phyloP scores from a whole-genome alignment of 345 rosid species.

The Draba incana region DNA sequence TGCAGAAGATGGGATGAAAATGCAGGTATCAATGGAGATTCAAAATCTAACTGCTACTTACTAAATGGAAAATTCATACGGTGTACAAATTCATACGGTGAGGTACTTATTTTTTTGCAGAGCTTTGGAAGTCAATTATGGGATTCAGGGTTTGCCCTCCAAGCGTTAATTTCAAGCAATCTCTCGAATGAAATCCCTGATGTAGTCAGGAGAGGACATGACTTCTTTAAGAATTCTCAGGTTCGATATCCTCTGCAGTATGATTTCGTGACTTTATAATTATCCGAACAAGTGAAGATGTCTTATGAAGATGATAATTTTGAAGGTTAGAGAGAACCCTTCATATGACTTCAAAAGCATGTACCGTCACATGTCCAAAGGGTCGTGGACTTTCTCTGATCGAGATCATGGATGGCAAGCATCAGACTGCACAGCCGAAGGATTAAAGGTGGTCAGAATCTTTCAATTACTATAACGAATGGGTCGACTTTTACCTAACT shows the following conservation, averaged over 20 bases:
- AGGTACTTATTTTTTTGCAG: slow-evolving; percentile 40
- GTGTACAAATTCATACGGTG: not conserved
- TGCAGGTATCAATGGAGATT: slow-evolving; percentile 50
- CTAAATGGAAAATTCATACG: not conserved
- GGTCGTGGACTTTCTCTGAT: slow-evolving; percentile 47
- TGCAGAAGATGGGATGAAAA: slow-evolving; percentile 96
- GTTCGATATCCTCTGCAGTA: slow-evolving; percentile 39
- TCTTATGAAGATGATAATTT: slow-evolving; percentile 10
- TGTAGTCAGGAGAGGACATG: slow-evolving; percentile 67
- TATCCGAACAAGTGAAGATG: slow-evolving; percentile 17
- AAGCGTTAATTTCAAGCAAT: slow-evolving; percentile 72
- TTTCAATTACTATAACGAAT: not conserved
- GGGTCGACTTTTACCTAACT: slow-evolving; percentile 16
- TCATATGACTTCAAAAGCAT: slow-evolving; percentile 40
- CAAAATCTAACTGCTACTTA: slow-evolving; percentile 1
- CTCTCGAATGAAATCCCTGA: slow-evolving; percentile 58
- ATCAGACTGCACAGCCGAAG: slow-evolving; percentile 46
- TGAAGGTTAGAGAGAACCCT: slow-evolving; percentile 63
- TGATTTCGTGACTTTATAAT: not conserved
- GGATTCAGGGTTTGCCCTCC: slow-evolving; percentile 76
- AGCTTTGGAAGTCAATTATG: slow-evolving; percentile 83
- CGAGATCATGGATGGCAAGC: slow-evolving; percentile 49
- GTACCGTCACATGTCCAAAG: slow-evolving; percentile 46
- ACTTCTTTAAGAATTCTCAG: slow-evolving; percentile 79
- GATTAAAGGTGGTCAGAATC: slow-evolving; percentile 33